These are phyloP conservation scores for Xylaria flabelliformis DNA, from an alignment of 495 filamentous ascomycete genomes.

Conservation along the genomic window DNA sequence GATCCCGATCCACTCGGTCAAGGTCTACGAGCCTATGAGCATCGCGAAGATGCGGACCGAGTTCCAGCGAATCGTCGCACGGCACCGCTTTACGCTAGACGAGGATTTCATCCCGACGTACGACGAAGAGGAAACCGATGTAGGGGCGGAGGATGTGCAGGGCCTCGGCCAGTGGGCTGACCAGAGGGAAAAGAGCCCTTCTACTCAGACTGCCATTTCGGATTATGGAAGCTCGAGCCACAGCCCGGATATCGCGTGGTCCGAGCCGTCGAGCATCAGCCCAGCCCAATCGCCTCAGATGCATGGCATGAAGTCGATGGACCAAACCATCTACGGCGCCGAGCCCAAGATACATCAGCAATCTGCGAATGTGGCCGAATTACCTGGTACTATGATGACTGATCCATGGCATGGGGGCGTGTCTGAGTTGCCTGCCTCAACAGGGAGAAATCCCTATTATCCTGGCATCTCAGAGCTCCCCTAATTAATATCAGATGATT, in stretches of 20 bases:
- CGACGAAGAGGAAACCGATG: conserved; percentile 9
- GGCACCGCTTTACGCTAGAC: conserved; percentile 24
- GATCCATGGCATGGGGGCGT: conserved; percentile 26
- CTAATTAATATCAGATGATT: background rate
- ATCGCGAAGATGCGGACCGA: conserved; percentile 24
- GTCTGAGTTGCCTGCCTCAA: conserved; percentile 21
- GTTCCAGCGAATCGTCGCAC: conserved; percentile 19
- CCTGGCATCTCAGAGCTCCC: conserved; percentile 14
- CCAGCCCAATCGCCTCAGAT: conserved; percentile 15
- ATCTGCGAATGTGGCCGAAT: background rate
- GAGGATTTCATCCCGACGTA: conserved; percentile 15
- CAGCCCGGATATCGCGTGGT: conserved; percentile 17
- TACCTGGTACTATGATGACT: conserved; percentile 21
- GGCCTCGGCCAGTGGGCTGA: conserved; percentile 21
- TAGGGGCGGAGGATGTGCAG: conserved; percentile 15
- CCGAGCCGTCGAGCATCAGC: conserved; percentile 5
- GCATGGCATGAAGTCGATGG: conserved; percentile 9
- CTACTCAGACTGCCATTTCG: background rate
- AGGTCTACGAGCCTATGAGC: conserved; percentile 25
- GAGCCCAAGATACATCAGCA: conserved; percentile 16
- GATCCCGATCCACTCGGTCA: conserved; percentile 28
- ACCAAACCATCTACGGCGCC: conserved; percentile 15
- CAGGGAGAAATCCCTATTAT: background rate
- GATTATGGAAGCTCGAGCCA: background rate
- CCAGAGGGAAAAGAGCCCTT: conserved; percentile 10